Evolutionary conservation across 345 rosid genomes (phyloP), one percentile per base, ranked within the genome.

Genomic region (Luvunga scandens): DNA sequence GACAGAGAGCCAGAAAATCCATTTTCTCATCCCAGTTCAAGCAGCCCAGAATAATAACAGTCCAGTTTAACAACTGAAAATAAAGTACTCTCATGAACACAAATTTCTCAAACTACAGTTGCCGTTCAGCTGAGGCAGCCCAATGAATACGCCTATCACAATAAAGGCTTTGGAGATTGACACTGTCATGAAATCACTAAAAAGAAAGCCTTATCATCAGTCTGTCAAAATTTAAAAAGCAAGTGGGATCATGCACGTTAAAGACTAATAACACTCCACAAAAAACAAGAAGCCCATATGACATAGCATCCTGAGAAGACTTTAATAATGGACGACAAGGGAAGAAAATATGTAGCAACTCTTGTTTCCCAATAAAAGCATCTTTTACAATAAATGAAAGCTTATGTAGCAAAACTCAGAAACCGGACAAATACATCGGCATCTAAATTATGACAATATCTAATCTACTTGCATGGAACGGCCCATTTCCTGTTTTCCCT

Each of bases 401-500:
- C 50, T 75, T 1, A 19, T 28, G 31, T 4, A 73, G 30, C 18
- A 28, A 1, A 39, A 27, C 19, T 31, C 24, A 2, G n/a, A 6
- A 28, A 61, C 9, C 6, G 3, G 21, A 60, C 9, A 60, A 27
- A 24, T 36, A 27, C 9, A 42, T 8, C 16, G 28, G n/a, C 33
- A 42, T 21, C 59, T 14, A 50, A 6, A 25, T 38, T 63, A 75
- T 19, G 68, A 27, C 38, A 42, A 57, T 28, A 31, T 30, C 31
- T 21, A 38, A 56, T 70, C 72, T 71, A 12, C 73, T 31, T 55
- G 36, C 57, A 57, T 42, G 53, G 68, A 55, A 64, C 38, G 39
- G 34, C 76, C 62, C 45, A 30, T 25, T 27, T n/a, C 61, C 21
- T 55, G 55, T 45, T 64, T 76, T 55, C 69, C 66, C 68, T 48